These are phyloP conservation scores for Monosporascus sp. DNA, from an alignment of 2,329 filamentous ascomycete genomes.

Conservation along the genomic window DNA sequence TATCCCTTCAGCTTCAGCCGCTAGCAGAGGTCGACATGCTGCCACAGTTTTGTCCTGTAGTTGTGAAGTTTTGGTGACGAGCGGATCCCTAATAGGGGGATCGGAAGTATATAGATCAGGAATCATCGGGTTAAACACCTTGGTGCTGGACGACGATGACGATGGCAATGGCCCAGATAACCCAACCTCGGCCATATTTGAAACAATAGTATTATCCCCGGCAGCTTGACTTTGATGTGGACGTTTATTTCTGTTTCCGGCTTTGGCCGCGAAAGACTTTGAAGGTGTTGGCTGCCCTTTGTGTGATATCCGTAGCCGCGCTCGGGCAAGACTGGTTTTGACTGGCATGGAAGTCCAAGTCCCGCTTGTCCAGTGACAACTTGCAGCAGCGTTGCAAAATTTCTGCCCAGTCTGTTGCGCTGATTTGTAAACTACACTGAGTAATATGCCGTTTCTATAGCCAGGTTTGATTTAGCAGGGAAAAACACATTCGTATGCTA, in stretches of 20 bases:
- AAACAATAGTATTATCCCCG: not conserved
- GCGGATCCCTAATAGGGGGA: slow-evolving; percentile 59
- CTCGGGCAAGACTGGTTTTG: slow-evolving; percentile 26
- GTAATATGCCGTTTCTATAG: not conserved
- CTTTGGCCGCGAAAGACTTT: not conserved
- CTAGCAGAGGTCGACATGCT: slow-evolving; percentile 65
- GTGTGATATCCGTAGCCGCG: slow-evolving; percentile 18
- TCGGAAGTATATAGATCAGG: slow-evolving; percentile 52
- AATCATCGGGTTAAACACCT: slow-evolving; percentile 26
- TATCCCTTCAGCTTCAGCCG: slow-evolving; percentile 41
- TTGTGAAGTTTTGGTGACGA: slow-evolving; percentile 62
- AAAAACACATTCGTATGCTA: too few relatives aligned
- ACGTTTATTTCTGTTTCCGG: not conserved
- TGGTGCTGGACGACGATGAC: not conserved
- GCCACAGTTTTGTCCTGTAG: slow-evolving; percentile 65
- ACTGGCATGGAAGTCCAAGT: slow-evolving; percentile 22
- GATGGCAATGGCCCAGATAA: not conserved
- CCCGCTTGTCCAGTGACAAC: slow-evolving; percentile 3
- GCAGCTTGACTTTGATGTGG: not conserved
- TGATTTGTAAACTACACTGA: too few relatives aligned
- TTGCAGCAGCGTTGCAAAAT: not conserved
- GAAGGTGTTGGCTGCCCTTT: slow-evolving; percentile 15
- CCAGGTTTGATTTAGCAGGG: too few relatives aligned
- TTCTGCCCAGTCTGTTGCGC: not conserved
- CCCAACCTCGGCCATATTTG: not conserved